Percentiles rank a stretch among this genome's conserved stretches.
phyloP scores from a whole-genome alignment of 129 eudicot genomes.

The Lonicera japonica region DNA sequence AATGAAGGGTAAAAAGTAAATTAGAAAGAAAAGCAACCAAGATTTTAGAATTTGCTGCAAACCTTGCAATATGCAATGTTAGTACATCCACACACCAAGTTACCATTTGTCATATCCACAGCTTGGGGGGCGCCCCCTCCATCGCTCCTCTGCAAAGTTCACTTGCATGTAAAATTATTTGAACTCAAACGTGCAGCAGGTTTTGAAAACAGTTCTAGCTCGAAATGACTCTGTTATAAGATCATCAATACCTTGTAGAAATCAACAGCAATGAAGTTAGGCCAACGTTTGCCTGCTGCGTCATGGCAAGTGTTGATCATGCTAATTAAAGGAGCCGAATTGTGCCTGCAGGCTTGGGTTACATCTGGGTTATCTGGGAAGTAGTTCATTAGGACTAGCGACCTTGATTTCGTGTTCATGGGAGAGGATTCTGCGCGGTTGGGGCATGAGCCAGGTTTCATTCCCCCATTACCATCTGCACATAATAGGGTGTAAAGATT shows the following conservation, averaged over 20 bases:
- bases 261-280: constrained; percentile 87
- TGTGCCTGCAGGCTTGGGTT: constrained; percentile 75
- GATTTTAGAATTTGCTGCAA: not conserved
- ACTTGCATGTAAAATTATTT: not conserved
- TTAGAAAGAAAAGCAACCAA: not conserved
- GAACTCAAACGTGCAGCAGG: not conserved
- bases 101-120: constrained; percentile 82
- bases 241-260: constrained; percentile 66
- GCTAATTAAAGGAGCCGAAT: constrained; percentile 69
- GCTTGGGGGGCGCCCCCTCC: constrained; percentile 97
- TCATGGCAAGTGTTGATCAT: constrained; percentile 72
- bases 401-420: constrained; percentile 63
- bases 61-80: constrained; percentile 69
- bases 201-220: too few relatives aligned
- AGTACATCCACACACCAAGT: constrained; percentile 74
- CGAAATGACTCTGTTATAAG: not conserved
- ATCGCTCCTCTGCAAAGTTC: constrained; percentile 64
- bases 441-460: constrained; percentile 77
- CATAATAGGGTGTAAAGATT: constrained; percentile 10
- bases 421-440: constrained; percentile 81
- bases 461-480: constrained; percentile 92
- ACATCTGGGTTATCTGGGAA: constrained; percentile 66
- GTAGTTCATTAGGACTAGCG: constrained; percentile 82
- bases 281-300: constrained; percentile 72
- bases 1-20: too few relatives aligned